Percentiles rank a stretch among this genome's conserved stretches.
Conservation (phyloP, 179 eudicot genomes). For the Silene noctiflora region DNA sequence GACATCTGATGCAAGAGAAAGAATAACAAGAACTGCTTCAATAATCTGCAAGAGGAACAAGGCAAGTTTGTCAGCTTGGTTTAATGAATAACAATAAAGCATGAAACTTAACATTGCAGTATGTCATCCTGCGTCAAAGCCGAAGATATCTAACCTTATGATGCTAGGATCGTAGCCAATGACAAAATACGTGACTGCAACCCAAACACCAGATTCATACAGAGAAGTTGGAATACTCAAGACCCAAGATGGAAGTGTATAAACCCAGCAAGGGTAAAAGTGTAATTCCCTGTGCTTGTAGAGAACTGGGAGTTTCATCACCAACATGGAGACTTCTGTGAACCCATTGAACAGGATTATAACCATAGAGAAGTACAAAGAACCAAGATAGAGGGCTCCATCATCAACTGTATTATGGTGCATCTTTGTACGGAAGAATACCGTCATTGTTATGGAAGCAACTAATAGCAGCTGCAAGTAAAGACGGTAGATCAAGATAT, state of each 20-base stretch:
- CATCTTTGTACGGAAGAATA: slow-evolving; percentile 74
- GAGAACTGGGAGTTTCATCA: slow-evolving; percentile 78
- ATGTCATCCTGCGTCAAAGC: not conserved
- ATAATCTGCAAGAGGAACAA: slow-evolving; percentile 46
- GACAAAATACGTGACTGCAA: slow-evolving; percentile 72
- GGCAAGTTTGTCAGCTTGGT: slow-evolving; percentile 8
- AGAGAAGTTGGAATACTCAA: slow-evolving; percentile 84
- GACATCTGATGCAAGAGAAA: slow-evolving; percentile 93
- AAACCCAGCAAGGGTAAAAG: slow-evolving; percentile 89
- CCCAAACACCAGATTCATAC: slow-evolving; percentile 88
- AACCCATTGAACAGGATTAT: slow-evolving; percentile 92
- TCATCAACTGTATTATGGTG: slow-evolving; percentile 78
- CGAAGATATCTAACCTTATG: slow-evolving; percentile 41
- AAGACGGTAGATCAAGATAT: not conserved
- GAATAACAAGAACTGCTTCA: slow-evolving; percentile 69
- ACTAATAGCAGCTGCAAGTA: slow-evolving; percentile 78
- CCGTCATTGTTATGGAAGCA: slow-evolving; percentile 86
- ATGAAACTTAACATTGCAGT: not conserved
- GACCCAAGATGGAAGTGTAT: slow-evolving; percentile 77
- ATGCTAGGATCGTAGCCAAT: slow-evolving; percentile 85
- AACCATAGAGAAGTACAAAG: slow-evolving; percentile 84
- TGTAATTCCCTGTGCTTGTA: slow-evolving; percentile 93
- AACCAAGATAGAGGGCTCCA: slow-evolving; percentile 75
- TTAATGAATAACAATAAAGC: slow-evolving; percentile 1
- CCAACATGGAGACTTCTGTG: slow-evolving; percentile 92